Evolutionary conservation across 495 filamentous ascomycete genomes (phyloP).

Genomic region (Neurospora africana): DNA sequence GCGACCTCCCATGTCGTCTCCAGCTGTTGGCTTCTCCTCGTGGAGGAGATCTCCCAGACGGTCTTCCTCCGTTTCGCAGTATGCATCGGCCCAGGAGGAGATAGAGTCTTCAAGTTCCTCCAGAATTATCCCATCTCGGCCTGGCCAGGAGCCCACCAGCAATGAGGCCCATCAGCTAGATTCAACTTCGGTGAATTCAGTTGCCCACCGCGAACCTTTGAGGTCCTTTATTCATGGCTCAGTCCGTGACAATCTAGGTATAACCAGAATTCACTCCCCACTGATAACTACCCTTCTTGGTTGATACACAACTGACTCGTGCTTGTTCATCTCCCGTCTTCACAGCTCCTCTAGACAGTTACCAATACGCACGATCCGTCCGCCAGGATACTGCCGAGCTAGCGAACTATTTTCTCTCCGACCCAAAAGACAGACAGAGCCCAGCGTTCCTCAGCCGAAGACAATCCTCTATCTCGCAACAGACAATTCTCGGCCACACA

Average conservation of each 20-base stretch:
- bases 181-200: slow-evolving; percentile 27
- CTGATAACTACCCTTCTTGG: background rate
- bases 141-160: slow-evolving; percentile 1
- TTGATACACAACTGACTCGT: background rate
- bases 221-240: slow-evolving; percentile 74
- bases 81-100: slow-evolving; percentile 15
- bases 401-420: slow-evolving; percentile 73
- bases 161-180: slow-evolving; percentile 25
- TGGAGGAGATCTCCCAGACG: slow-evolving; percentile 26
- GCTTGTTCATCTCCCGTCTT: background rate
- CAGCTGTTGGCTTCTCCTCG: slow-evolving; percentile 23
- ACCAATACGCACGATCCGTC: slow-evolving; percentile 64
- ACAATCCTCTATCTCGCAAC: slow-evolving; percentile 23
- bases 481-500: slow-evolving; percentile 4
- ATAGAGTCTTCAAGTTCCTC: slow-evolving; percentile 6
- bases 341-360: slow-evolving; percentile 46
- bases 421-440: slow-evolving; percentile 35
- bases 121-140: slow-evolving; percentile 9
- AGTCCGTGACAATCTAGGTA: slow-evolving; percentile 54
- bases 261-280: slow-evolving; percentile 14
- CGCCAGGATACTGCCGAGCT: slow-evolving; percentile 88
- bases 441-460: slow-evolving; percentile 30
- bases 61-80: slow-evolving; percentile 25
- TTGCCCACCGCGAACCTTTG: slow-evolving; percentile 51
- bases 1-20: slow-evolving; percentile 20